A percentile compares a stretch with the other conserved stretches of the same genome.
Conservation (phyloP, 192 early-diverging fungal species). For the Neocallimastix lanati region DNA sequence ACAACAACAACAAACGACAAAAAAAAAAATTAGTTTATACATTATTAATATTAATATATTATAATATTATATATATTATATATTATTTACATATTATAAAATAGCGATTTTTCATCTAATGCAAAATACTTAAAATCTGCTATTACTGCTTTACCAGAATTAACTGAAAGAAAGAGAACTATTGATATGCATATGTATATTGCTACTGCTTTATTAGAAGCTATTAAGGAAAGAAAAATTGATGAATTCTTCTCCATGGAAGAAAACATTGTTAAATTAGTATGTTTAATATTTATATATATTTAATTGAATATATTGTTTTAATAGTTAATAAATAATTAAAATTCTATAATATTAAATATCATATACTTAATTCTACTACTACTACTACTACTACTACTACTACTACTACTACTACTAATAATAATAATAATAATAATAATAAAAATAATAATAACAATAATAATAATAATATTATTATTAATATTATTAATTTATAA, state of each 20-base stretch:
- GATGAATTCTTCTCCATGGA: slow-evolving; percentile 89
- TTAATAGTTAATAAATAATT: no score
- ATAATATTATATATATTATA: no score
- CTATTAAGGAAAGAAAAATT: slow-evolving; percentile 81
- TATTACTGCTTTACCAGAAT: slow-evolving; percentile 79
- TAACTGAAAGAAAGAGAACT: slow-evolving; percentile 79
- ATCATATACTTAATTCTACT: no score
- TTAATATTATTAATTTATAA: no score
- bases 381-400: no score
- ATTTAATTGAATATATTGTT: slow-evolving; percentile 3
- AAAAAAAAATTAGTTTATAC: no score
- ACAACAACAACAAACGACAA: no score
- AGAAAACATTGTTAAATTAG: slow-evolving; percentile 65
- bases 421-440: no score
- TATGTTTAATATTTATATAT: slow-evolving; percentile 1
- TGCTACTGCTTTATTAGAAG: slow-evolving; percentile 68
- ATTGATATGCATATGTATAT: slow-evolving; percentile 99
- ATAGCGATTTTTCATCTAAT: slow-evolving; percentile 57
- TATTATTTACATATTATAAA: slow-evolving; percentile 2
- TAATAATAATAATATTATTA: no score
- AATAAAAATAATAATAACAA: no score
- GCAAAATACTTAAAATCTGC: slow-evolving; percentile 78
- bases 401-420: no score
- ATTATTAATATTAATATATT: neutral
- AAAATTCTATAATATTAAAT: no score